Conservation (phyloP, 108 stramenopile species). For the Pelagomonas calceolata region DNA sequence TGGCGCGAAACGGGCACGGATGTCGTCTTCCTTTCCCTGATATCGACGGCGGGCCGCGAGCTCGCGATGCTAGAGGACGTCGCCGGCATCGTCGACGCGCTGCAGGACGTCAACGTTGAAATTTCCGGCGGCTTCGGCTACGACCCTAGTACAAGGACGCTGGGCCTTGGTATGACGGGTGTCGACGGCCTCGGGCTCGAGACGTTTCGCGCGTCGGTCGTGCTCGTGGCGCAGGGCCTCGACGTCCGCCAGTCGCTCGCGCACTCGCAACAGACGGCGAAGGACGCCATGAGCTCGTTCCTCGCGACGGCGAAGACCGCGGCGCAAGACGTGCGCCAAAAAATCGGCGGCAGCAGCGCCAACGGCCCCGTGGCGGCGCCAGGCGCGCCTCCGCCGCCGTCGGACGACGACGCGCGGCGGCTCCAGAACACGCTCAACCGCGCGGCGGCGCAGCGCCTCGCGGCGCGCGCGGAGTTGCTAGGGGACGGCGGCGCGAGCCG, state of each 20-base stretch:
- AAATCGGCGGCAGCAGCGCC: neutral
- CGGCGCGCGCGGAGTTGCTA: too few species aligned
- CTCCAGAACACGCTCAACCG: neutral
- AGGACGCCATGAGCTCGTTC: neutral
- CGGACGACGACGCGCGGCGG: neutral
- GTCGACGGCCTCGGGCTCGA: neutral
- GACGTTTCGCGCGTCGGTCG: neutral
- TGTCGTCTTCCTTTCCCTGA: neutral
- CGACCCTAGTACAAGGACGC: too few species aligned
- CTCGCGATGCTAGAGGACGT: neutral
- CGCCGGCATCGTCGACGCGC: neutral
- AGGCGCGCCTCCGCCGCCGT: too few species aligned
- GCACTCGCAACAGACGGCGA: too few species aligned
- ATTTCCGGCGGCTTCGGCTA: neutral
- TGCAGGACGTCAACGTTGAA: neutral
- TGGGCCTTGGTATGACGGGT: neutral
- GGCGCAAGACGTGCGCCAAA: neutral
- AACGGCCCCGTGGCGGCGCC: too few species aligned
- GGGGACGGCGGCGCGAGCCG: neutral
- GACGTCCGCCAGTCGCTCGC: conserved; percentile 9
- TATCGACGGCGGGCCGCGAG: neutral
- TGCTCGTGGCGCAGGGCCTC: conserved; percentile 11
- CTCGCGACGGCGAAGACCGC: neutral
- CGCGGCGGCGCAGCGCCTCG: neutral
- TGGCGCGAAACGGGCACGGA: neutral